phyloP scores from a whole-genome alignment of 1,284 basidiomycete genomes.

The Irpex sp. region DNA sequence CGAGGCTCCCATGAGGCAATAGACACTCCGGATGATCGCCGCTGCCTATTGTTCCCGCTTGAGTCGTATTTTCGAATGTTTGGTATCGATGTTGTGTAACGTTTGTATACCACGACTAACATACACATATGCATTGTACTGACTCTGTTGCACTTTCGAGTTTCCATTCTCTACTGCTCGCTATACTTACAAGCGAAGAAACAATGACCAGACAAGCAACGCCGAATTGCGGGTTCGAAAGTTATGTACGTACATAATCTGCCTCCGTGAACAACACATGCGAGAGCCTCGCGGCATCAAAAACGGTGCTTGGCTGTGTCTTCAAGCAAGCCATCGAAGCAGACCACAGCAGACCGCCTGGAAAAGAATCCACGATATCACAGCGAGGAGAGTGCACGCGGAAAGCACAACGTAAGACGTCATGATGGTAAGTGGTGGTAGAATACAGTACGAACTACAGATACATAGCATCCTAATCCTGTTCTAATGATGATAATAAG shows the following conservation, averaged over 20 bases:
- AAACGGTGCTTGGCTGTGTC: not conserved
- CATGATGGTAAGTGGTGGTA: not conserved
- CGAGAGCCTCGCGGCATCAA: not conserved
- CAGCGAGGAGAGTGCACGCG: not conserved
- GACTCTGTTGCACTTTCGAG: no score
- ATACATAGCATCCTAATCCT: constrained; percentile 9
- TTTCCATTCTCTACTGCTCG: no score
- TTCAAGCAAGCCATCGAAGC: not conserved
- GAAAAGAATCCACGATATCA: not conserved
- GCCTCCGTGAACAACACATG: not conserved
- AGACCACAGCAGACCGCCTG: not conserved
- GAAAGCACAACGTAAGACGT: not conserved
- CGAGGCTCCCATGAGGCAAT: constrained; percentile 46
- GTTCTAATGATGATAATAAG: not conserved
- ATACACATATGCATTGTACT: not conserved
- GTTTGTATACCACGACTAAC: not conserved
- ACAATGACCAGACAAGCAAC: not conserved
- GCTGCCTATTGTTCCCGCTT: constrained; percentile 13
- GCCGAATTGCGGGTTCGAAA: not conserved
- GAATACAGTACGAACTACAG: constrained; percentile 4
- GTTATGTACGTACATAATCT: not conserved
- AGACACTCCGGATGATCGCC: constrained; percentile 10
- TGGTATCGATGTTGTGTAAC: not conserved
- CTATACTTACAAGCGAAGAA: not conserved
- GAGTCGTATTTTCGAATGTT: not conserved